These are phyloP conservation scores for Pholiota microspora DNA, from an alignment of 768 basidiomycete species.

Conservation along the genomic window DNA sequence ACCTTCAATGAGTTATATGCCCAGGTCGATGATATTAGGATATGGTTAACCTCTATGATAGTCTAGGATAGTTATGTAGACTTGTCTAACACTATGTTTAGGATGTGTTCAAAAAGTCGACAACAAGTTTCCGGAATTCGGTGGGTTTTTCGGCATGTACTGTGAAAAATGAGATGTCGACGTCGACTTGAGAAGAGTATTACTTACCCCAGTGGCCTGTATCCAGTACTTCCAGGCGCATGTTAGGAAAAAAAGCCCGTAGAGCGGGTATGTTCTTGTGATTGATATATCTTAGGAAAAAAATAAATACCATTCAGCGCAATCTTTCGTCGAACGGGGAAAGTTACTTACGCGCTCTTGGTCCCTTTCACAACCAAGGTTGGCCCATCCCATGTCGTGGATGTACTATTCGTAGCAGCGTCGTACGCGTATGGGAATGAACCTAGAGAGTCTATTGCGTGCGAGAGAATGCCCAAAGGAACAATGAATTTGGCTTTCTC, in stretches of 20 bases:
- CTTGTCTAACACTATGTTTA: background rate
- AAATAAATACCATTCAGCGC: background rate
- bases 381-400: slow-evolving; percentile 46
- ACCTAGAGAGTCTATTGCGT: slow-evolving; percentile 66
- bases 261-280: slow-evolving; percentile 60
- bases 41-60: background rate
- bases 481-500: slow-evolving; percentile 63
- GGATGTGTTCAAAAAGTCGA: slow-evolving; percentile 24
- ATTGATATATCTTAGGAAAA: slow-evolving; percentile 73
- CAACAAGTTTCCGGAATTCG: slow-evolving; percentile 47
- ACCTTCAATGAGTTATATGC: too few relatives aligned
- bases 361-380: slow-evolving; percentile 77
- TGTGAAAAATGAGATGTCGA: slow-evolving; percentile 23
- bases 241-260: slow-evolving; percentile 70
- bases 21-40: too few relatives aligned
- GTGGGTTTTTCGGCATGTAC: slow-evolving; percentile 82
- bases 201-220: slow-evolving; percentile 85
- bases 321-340: background rate
- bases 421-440: slow-evolving; percentile 64
- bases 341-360: slow-evolving; percentile 60
- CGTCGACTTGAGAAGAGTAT: background rate
- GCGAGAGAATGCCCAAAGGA: slow-evolving; percentile 64
- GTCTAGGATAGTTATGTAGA: too few relatives aligned
- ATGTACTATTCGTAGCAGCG: slow-evolving; percentile 8
- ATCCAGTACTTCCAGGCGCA: slow-evolving; percentile 61